phyloP scores from a whole-genome alignment of 2,329 filamentous ascomycete species.

The Anthostomella pinea region DNA sequence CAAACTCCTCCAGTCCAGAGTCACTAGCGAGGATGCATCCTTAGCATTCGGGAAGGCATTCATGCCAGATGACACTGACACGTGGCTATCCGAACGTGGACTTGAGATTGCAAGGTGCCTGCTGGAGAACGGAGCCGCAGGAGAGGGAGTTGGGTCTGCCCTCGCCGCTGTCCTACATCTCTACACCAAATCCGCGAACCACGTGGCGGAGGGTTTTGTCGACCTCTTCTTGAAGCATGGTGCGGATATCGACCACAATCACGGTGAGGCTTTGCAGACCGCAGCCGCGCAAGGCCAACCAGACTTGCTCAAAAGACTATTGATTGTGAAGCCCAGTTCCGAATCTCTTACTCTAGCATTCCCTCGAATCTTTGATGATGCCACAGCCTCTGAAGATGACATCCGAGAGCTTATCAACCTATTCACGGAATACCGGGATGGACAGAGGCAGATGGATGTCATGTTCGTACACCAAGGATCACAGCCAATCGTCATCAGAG shows the following conservation, averaged over 20 bases:
- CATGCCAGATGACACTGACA: slow-evolving; percentile 35
- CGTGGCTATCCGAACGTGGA: slow-evolving; percentile 48
- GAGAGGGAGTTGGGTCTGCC: slow-evolving; percentile 43
- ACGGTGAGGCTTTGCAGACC: slow-evolving; percentile 52
- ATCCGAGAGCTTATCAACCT: slow-evolving; percentile 48
- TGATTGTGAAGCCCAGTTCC: slow-evolving; percentile 48
- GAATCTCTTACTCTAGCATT: slow-evolving; percentile 52
- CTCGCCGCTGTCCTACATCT: slow-evolving; percentile 46
- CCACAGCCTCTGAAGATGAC: slow-evolving; percentile 47
- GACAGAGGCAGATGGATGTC: slow-evolving; percentile 48
- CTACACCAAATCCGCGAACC: slow-evolving; percentile 36
- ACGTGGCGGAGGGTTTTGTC: slow-evolving; percentile 45
- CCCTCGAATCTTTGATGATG: slow-evolving; percentile 54
- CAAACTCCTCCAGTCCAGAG: slow-evolving; percentile 40
- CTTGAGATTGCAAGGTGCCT: slow-evolving; percentile 46
- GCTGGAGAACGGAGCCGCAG: slow-evolving; percentile 46
- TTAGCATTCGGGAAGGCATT: slow-evolving; percentile 46
- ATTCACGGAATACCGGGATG: slow-evolving; percentile 50
- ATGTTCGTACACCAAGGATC: slow-evolving; percentile 42
- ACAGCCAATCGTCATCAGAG: slow-evolving; percentile 50
- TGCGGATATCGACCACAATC: slow-evolving; percentile 48
- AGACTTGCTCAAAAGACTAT: slow-evolving; percentile 47
- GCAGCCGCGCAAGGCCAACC: slow-evolving; percentile 52
- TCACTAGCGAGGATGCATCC: slow-evolving; percentile 43
- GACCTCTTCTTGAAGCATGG: slow-evolving; percentile 40